A percentile compares a stretch with the other conserved stretches of the same genome.
These are phyloP conservation scores for Mariannaea sp. DNA, from an alignment of 2,329 filamentous ascomycete species.

Conservation along the genomic window DNA sequence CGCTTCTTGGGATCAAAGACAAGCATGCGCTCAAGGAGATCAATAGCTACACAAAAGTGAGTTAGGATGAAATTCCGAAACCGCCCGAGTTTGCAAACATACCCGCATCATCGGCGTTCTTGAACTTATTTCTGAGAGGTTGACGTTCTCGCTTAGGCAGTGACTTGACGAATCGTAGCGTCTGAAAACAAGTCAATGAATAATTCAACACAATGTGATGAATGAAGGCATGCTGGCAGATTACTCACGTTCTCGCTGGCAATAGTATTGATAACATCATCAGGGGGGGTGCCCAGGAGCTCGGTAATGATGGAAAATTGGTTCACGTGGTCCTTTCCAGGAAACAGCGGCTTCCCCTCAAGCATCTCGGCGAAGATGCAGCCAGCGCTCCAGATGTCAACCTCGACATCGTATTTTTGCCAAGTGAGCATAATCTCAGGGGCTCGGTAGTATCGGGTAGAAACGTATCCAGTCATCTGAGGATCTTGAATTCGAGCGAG, in stretches of 20 bases:
- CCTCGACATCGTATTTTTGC: constrained; percentile 99
- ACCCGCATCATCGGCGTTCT: constrained; percentile 89
- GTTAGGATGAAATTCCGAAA: not conserved
- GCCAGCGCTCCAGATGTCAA: constrained; percentile 98
- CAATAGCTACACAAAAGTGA: constrained; percentile 68
- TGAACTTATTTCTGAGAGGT: constrained; percentile 87
- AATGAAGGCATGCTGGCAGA: not conserved
- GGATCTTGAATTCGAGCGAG: constrained; percentile 97
- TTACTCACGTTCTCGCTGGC: constrained; percentile 96
- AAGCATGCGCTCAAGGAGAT: constrained; percentile 93
- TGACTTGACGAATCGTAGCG: constrained; percentile 94
- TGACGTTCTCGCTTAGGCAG: constrained; percentile 93
- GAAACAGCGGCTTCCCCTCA: constrained; percentile 96
- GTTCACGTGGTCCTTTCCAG: constrained; percentile 98
- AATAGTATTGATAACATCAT: constrained; percentile 98
- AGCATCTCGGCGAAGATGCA: constrained; percentile 99
- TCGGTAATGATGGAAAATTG: constrained; percentile 99
- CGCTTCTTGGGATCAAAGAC: constrained; percentile 98
- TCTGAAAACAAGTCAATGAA: constrained; percentile 57
- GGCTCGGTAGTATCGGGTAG: constrained; percentile 96
- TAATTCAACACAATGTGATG: not conserved
- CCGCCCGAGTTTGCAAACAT: constrained; percentile 37
- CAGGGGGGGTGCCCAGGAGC: constrained; percentile 90
- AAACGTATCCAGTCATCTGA: constrained; percentile 99
- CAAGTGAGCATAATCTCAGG: constrained; percentile 99